phyloP scores from a whole-genome alignment of 2,329 filamentous ascomycete genomes.

The Ploettnerulaceae sp. region DNA sequence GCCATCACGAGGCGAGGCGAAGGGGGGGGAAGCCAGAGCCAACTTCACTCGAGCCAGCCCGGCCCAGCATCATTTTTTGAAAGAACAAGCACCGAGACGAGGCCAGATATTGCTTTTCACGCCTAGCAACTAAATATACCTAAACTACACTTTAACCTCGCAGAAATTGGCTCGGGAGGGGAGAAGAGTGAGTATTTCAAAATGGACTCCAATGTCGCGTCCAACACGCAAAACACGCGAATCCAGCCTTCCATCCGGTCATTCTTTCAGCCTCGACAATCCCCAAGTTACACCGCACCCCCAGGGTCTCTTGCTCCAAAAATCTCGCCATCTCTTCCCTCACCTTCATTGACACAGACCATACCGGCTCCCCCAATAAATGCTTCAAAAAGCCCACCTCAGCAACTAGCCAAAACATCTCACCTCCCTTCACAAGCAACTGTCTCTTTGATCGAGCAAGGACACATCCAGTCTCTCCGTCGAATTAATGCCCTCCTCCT shows the following conservation, averaged over 20 bases:
- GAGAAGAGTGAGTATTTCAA: not conserved
- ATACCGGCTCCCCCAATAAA: constrained; percentile 14
- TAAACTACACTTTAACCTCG: not conserved
- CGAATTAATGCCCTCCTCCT: constrained; percentile 63
- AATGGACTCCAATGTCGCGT: constrained; percentile 19
- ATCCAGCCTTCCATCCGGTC: constrained; percentile 55
- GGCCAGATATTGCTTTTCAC: constrained; percentile 7
- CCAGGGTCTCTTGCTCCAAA: constrained; percentile 27
- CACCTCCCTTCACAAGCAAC: constrained; percentile 42
- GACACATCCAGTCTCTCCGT: constrained; percentile 53
- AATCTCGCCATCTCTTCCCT: not conserved
- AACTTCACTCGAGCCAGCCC: too few species aligned
- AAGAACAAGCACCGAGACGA: too few species aligned
- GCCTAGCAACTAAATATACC: not conserved
- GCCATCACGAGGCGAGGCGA: constrained; percentile 1
- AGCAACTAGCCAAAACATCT: constrained; percentile 18
- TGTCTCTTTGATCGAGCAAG: constrained; percentile 46
- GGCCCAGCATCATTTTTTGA: too few species aligned
- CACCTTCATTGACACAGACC: not conserved
- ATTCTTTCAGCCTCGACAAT: constrained; percentile 51
- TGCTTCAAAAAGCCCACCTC: constrained; percentile 8
- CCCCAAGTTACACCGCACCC: constrained; percentile 42
- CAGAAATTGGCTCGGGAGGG: not conserved
- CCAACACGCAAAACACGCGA: constrained; percentile 6
- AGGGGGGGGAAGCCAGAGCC: too few species aligned